Evolutionary conservation across 2,329 filamentous ascomycete genomes (phyloP).

Genomic region (Penicillium sp.): DNA sequence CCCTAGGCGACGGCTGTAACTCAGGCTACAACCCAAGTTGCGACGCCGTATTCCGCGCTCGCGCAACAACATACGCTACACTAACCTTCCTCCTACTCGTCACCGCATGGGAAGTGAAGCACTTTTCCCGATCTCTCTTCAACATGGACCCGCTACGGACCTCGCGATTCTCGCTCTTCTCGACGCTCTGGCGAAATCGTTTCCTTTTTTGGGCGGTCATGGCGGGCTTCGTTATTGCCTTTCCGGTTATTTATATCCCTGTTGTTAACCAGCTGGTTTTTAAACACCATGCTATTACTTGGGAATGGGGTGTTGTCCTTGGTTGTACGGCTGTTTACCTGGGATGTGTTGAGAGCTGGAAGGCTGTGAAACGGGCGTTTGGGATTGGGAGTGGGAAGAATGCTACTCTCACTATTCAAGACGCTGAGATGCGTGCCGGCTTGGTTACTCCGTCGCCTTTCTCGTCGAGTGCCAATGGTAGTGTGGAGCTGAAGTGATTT

Average conservation of each 20-base stretch:
- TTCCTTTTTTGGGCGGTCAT: slow-evolving; percentile 66
- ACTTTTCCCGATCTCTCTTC: slow-evolving; percentile 72
- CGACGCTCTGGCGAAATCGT: slow-evolving; percentile 65
- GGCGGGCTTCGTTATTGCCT: slow-evolving; percentile 53
- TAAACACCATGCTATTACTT: slow-evolving; percentile 60
- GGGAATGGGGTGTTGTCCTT: slow-evolving; percentile 68
- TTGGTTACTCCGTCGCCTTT: slow-evolving; percentile 21
- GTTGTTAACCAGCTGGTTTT: slow-evolving; percentile 62
- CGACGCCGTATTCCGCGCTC: slow-evolving; percentile 60
- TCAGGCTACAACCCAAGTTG: slow-evolving; percentile 48
- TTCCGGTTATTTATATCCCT: slow-evolving; percentile 64
- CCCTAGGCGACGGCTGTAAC: slow-evolving; percentile 57
- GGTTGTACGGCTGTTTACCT: slow-evolving; percentile 59
- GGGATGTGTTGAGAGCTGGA: slow-evolving; percentile 60
- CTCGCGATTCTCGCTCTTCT: slow-evolving; percentile 62
- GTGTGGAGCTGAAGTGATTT: slow-evolving; percentile 27
- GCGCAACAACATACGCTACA: slow-evolving; percentile 69
- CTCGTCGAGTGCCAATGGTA: slow-evolving; percentile 29
- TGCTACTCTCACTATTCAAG: slow-evolving; percentile 29
- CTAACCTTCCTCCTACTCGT: slow-evolving; percentile 72
- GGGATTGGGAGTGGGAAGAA: slow-evolving; percentile 36
- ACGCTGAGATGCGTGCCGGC: slow-evolving; percentile 34
- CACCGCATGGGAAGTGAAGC: slow-evolving; percentile 73
- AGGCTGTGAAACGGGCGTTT: slow-evolving; percentile 56
- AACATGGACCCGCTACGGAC: slow-evolving; percentile 51